Base-by-base conservation (phyloP, 768 basidiomycete genomes). In the Psilocybe cubensis region DNA sequence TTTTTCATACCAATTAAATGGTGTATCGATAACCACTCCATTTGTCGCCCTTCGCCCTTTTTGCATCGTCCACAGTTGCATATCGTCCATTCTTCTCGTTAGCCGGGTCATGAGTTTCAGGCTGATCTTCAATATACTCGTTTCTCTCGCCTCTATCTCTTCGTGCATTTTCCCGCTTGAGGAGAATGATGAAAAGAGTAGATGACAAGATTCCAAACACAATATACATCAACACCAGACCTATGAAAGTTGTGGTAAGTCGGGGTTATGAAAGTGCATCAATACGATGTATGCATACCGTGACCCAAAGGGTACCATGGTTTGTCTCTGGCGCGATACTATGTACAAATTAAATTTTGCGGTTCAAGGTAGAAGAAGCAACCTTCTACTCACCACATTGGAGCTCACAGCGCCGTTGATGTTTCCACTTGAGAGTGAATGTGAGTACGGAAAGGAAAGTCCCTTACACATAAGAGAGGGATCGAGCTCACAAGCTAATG, bases 21-120 rank as follows among this genome's bases (percentile, higher is more conserved):
- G 74, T 83, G 69, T 91, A 92, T 63, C 85, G 76, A 68, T 91
- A 92, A 21, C 89, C 89, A 63, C 87, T 89, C 89, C 88, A 90
- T 44, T 73, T 70, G 69, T 91, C 88, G 1, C 88, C 89, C 72
- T 88, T 89, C 62, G 84, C 86, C 54, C 76, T 69, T 73, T 85
- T 88, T 41, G 87, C 88, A 1, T 89, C 87, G 18, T 76, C 85
- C 8, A 88, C 73, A 23, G 78, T 86, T 9, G 70, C 77, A 64
- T 77, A 89, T 40, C 76, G 74, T 14, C 86, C 86, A 54, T 88
- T 89, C 69, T 73, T 79, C 60, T 78, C 77, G 41, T 74, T 69
- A 35, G 62, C 66, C 1, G 66, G 63, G 43, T 56, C 74, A 53
- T 52, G 66, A 58, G 53, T 74, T 56, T 64, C 74, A 45, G 65